Evolutionary conservation across 139 green algal species (phyloP).

Genomic region (Yamagishiella unicocca): DNA sequence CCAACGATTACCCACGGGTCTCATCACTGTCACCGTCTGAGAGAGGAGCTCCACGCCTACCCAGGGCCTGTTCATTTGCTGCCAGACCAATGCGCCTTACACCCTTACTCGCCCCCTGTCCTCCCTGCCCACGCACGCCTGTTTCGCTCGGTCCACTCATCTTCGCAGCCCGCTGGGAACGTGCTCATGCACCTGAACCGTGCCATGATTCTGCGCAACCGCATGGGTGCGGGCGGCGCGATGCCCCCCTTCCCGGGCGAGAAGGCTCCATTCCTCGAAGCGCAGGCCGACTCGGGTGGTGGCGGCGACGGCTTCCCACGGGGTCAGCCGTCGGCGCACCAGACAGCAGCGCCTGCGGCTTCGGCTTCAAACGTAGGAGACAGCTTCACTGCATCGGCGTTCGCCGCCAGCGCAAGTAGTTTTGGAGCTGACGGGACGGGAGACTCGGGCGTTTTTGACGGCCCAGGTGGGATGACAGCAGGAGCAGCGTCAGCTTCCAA

Average conservation of each 20-base stretch:
- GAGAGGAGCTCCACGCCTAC: no score
- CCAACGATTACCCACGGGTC: no score
- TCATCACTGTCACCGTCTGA: no score
- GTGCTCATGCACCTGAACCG: constrained; percentile 9
- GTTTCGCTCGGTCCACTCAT: no score
- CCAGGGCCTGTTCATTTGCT: no score
- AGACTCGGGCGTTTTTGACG: neutral
- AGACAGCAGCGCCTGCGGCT: neutral
- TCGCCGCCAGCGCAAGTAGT: neutral
- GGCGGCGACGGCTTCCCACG: no score
- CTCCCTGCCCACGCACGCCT: neutral
- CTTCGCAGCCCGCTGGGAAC: constrained; percentile 17
- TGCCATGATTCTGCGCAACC: constrained; percentile 23
- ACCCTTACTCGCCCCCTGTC: neutral
- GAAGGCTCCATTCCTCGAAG: no score
- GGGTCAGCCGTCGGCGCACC: no score
- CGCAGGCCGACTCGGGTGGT: no score
- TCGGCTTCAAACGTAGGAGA: neutral
- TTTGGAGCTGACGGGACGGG: neutral
- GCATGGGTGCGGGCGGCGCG: neutral
- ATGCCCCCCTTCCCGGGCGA: neutral
- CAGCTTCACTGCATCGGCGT: no score
- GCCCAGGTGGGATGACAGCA: neutral
- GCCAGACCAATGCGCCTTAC: neutral
- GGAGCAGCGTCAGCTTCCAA: neutral